A percentile compares a stretch with the other conserved stretches of the same genome.
phyloP scores from a whole-genome alignment of 139 green algal species.

The Chlamydomonas urium region DNA sequence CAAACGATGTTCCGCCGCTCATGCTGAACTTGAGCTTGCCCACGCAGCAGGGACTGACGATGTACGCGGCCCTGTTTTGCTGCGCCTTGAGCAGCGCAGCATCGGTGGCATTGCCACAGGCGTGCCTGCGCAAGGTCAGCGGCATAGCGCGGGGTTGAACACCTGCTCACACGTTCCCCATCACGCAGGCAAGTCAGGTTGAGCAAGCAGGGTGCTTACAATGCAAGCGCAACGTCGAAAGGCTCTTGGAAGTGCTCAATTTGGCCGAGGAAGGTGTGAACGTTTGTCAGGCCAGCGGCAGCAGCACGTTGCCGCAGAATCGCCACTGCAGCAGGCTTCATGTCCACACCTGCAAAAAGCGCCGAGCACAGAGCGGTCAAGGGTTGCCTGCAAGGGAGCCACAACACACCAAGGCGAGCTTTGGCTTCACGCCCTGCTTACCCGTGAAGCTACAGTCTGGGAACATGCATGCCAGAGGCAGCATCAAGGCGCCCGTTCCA shows the following conservation, averaged over 20 bases:
- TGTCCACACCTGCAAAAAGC: slow-evolving; percentile 52
- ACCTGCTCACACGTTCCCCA: too few species aligned
- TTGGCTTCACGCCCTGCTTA: too few species aligned
- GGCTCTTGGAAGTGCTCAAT: slow-evolving; percentile 43
- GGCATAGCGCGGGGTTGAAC: too few species aligned
- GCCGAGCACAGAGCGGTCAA: too few species aligned
- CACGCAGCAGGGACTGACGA: slow-evolving; percentile 30
- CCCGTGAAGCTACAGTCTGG: slow-evolving; percentile 50
- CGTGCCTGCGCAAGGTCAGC: slow-evolving; percentile 40
- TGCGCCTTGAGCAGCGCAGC: slow-evolving; percentile 46
- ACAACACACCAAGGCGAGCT: too few species aligned
- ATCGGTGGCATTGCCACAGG: slow-evolving; percentile 74
- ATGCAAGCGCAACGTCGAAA: slow-evolving; percentile 65
- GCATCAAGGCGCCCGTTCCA: slow-evolving; percentile 59
- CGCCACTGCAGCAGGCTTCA: slow-evolving; percentile 58
- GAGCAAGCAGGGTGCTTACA: slow-evolving; percentile 66
- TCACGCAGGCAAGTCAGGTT: too few species aligned
- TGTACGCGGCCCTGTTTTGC: slow-evolving; percentile 44
- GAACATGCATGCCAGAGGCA: slow-evolving; percentile 59
- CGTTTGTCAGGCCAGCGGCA: slow-evolving; percentile 49
- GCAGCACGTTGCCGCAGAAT: slow-evolving; percentile 45
- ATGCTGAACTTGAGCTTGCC: slow-evolving; percentile 68
- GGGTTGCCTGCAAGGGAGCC: too few species aligned
- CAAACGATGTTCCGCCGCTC: slow-evolving; percentile 53
- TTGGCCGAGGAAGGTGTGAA: slow-evolving; percentile 40